A percentile compares a stretch with the other conserved stretches of the same genome.
These are phyloP conservation scores for Mortierella sp. DNA, from an alignment of 371 early-diverging fungal genomes.

Conservation along the genomic window DNA sequence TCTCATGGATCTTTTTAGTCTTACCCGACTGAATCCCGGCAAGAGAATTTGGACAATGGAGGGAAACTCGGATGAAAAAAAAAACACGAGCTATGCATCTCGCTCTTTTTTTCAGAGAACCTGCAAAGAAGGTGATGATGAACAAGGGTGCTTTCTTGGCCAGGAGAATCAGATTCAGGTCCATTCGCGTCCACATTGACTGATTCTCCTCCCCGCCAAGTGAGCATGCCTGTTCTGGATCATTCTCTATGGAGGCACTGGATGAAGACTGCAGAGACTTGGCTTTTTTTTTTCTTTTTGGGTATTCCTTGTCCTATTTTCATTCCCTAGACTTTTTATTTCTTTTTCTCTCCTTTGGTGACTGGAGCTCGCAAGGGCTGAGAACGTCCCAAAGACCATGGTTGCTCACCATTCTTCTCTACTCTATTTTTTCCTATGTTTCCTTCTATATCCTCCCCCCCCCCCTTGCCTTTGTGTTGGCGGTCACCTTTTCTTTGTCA, in stretches of 20 bases:
- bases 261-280: slow-evolving; percentile 9
- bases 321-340: slow-evolving; percentile 23
- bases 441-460: slow-evolving; percentile 9
- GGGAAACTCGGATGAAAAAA: no score
- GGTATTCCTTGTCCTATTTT: not conserved
- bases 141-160: not conserved
- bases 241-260: not conserved
- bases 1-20: not conserved
- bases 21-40: slow-evolving; percentile 24
- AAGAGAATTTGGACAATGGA: not conserved
- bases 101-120: not conserved
- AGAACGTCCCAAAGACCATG: slow-evolving; percentile 53
- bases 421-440: slow-evolving; percentile 9
- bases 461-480: slow-evolving; percentile 12
- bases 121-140: not conserved
- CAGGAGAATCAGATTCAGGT: not conserved
- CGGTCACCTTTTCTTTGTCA: slow-evolving; percentile 18
- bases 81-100: no score
- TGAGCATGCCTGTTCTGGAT: not conserved
- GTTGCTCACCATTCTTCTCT: slow-evolving; percentile 33
- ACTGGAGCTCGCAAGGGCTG: slow-evolving; percentile 57
- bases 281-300: not conserved
- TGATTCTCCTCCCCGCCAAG: not conserved
- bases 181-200: not conserved
- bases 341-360: slow-evolving; percentile 48